These are phyloP conservation scores for Hypoxylon sp. DNA, from an alignment of 2,329 filamentous ascomycete species.

Conservation along the genomic window DNA sequence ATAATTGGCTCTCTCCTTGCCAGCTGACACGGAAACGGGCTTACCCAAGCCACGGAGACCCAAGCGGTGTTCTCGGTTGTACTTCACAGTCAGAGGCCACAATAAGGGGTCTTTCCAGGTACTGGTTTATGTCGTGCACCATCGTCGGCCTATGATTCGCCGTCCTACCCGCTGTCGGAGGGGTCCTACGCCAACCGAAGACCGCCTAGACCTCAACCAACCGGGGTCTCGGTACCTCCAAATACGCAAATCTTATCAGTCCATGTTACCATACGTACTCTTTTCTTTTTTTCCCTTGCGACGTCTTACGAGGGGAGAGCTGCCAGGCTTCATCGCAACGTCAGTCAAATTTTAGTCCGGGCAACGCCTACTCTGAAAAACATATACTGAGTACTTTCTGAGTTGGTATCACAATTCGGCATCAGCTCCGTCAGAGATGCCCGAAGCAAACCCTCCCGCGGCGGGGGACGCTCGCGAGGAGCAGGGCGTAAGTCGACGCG, in stretches of 20 bases:
- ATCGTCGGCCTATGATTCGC: constrained; percentile 42
- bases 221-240: constrained; percentile 30
- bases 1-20: constrained; percentile 28
- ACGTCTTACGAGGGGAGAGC: constrained; percentile 21
- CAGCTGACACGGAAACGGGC: constrained; percentile 32
- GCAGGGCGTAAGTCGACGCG: constrained; percentile 52
- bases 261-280: constrained; percentile 7
- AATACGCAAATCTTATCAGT: constrained; percentile 31
- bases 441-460: constrained; percentile 49
- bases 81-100: neutral
- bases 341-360: constrained; percentile 18
- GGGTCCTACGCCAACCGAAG: constrained; percentile 18
- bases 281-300: constrained; percentile 21
- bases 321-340: constrained; percentile 20
- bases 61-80: constrained; percentile 21
- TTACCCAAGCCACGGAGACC: constrained; percentile 22
- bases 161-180: constrained; percentile 37
- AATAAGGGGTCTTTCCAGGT: constrained; percentile 7
- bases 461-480: constrained; percentile 49
- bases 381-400: neutral
- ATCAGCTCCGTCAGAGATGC: constrained; percentile 49
- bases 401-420: constrained; percentile 27
- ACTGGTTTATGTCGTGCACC: constrained; percentile 32
- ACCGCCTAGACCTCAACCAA: constrained; percentile 31
- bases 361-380: constrained; percentile 8